These are phyloP conservation scores for Mrakia blollopis DNA, from an alignment of 768 basidiomycete species.

Conservation along the genomic window DNA sequence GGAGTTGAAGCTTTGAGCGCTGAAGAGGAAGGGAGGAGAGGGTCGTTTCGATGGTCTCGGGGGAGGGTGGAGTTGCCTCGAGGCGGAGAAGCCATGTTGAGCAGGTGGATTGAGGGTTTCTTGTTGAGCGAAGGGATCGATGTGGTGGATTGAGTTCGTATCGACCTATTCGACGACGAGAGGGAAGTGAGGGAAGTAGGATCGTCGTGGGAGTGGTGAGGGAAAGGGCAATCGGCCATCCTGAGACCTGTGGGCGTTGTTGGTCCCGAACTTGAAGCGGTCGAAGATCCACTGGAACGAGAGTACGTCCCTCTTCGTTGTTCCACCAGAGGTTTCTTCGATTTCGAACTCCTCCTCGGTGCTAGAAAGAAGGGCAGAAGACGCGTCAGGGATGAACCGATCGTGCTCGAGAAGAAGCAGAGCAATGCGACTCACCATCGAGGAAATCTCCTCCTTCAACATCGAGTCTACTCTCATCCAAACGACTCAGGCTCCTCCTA, in stretches of 20 bases:
- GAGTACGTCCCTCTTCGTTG: not conserved
- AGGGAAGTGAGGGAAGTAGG: not conserved
- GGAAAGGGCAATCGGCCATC: not conserved
- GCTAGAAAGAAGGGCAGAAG: not conserved
- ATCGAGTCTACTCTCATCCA: not conserved
- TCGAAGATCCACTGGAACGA: not conserved
- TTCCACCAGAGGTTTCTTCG: slow-evolving; percentile 10
- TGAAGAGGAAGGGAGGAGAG: no score
- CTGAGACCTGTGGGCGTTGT: not conserved
- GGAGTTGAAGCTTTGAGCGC: slow-evolving; percentile 22
- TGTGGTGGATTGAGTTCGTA: slow-evolving; percentile 16
- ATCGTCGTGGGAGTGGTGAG: not conserved
- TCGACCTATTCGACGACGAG: not conserved
- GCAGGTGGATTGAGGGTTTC: slow-evolving; percentile 18
- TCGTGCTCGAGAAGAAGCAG: not conserved
- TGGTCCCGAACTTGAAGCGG: not conserved
- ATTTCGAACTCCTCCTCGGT: slow-evolving; percentile 6
- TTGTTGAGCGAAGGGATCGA: slow-evolving; percentile 13
- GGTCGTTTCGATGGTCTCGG: not conserved
- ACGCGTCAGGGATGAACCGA: not conserved
- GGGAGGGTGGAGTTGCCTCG: not conserved
- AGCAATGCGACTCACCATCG: not conserved
- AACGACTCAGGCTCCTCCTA: not conserved
- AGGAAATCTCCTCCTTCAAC: not conserved
- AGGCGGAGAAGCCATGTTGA: not conserved